These are phyloP conservation scores for Cordyceps javanica DNA, from an alignment of 2,329 filamentous ascomycete species.

Conservation along the genomic window DNA sequence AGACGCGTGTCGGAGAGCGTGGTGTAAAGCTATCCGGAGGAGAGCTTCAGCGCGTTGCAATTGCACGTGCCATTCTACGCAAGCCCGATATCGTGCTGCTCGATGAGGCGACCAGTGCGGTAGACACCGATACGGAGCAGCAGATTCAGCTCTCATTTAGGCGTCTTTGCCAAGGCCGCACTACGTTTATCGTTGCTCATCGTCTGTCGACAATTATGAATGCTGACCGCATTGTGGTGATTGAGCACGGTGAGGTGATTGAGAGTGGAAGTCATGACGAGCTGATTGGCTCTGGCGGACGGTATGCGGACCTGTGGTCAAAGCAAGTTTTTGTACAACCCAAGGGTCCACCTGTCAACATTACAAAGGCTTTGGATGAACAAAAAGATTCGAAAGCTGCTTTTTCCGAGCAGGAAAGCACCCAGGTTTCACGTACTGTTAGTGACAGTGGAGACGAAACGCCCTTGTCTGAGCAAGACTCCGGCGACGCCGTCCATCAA, in stretches of 20 bases:
- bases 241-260: constrained; percentile 55
- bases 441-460: constrained; percentile 13
- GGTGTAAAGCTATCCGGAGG: constrained; percentile 56
- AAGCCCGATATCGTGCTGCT: constrained; percentile 69
- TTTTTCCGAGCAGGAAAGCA: constrained; percentile 11
- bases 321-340: constrained; percentile 46
- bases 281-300: constrained; percentile 50
- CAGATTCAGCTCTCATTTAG: constrained; percentile 58
- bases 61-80: constrained; percentile 67
- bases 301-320: constrained; percentile 60
- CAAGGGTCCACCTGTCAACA: neutral
- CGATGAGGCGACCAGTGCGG: constrained; percentile 73
- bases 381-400: neutral
- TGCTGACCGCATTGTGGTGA: constrained; percentile 60
- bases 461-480: constrained; percentile 10
- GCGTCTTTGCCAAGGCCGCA: constrained; percentile 53
- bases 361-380: constrained; percentile 8
- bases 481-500: neutral
- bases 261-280: constrained; percentile 58
- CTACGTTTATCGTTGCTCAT: constrained; percentile 63
- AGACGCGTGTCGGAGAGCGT: constrained; percentile 13
- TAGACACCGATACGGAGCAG: constrained; percentile 64
- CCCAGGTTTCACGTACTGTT: constrained; percentile 10
- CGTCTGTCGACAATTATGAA: constrained; percentile 66
- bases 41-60: constrained; percentile 60